phyloP scores from a whole-genome alignment of 176 grass and related monocot genomes.

The Bothriochloa decipiens region DNA sequence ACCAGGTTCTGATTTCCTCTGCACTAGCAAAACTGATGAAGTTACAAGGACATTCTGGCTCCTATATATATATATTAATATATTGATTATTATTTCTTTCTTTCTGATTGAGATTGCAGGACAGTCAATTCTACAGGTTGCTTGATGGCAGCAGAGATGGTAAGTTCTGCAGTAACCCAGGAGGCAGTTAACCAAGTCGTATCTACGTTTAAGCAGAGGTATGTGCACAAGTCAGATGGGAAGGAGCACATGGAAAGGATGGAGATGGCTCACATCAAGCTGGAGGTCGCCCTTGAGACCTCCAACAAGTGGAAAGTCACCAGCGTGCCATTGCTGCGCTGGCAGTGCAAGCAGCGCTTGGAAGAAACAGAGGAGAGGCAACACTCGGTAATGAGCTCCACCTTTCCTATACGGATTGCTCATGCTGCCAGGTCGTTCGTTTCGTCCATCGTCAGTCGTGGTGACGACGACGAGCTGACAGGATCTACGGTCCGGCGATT shows the following conservation, averaged over 20 bases:
- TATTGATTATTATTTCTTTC: too few species aligned
- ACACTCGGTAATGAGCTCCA: too few species aligned
- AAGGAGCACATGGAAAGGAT: conserved; percentile 10
- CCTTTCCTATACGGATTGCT: background rate
- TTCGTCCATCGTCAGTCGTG: accelerated
- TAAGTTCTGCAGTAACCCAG: background rate
- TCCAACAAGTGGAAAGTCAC: background rate
- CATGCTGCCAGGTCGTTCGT: background rate
- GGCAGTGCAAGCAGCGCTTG: conserved; percentile 5
- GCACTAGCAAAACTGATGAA: too few species aligned
- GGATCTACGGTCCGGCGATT: background rate
- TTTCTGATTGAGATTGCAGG: too few species aligned
- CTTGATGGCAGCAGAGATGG: too few species aligned
- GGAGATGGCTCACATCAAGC: conserved; percentile 29
- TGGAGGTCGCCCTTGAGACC: background rate
- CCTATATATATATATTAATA: too few species aligned
- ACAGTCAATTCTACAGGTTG: too few species aligned
- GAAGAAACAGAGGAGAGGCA: too few species aligned
- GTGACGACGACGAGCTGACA: background rate
- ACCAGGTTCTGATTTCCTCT: too few species aligned
- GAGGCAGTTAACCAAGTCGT: background rate
- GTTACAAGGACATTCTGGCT: too few species aligned
- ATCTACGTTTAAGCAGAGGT: background rate
- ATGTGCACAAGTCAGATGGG: background rate
- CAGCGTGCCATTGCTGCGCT: background rate